phyloP scores from a whole-genome alignment of 331 rosid genomes.

The Rhamnella rubrinervis region DNA sequence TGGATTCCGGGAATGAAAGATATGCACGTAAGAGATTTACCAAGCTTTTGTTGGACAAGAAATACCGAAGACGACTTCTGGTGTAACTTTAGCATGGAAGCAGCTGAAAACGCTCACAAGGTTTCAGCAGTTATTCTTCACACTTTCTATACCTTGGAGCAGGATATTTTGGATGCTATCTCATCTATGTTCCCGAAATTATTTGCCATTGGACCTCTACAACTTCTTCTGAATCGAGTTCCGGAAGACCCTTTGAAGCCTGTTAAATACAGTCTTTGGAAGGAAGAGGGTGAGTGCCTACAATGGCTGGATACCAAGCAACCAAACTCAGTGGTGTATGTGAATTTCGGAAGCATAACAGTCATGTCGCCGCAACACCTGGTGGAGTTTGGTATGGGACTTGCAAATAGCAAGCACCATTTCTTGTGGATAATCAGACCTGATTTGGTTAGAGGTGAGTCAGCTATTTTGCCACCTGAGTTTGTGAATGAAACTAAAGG shows the following conservation, averaged over 20 bases:
- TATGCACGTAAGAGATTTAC: conserved; percentile 26
- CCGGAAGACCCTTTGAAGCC: not conserved
- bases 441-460: conserved; percentile 22
- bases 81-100: not conserved
- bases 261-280: conserved; percentile 24
- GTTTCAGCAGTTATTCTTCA: conserved; percentile 24
- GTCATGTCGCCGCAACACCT: conserved; percentile 25
- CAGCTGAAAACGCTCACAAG: conserved; percentile 1
- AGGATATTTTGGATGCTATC: conserved; percentile 3
- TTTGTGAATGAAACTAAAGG: conserved; percentile 32
- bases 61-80: conserved; percentile 13
- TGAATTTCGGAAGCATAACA: conserved; percentile 35
- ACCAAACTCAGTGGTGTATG: conserved; percentile 26
- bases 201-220: conserved; percentile 23
- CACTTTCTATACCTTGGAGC: conserved; percentile 24
- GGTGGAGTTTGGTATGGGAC: conserved; percentile 32
- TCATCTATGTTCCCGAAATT: conserved; percentile 12
- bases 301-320: conserved; percentile 24
- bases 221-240: conserved; percentile 2
- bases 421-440: conserved; percentile 34
- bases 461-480: conserved; percentile 20
- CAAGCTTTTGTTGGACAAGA: conserved; percentile 22
- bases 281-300: conserved; percentile 21
- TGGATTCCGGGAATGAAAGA: conserved; percentile 28
- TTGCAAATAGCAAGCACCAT: conserved; percentile 16